These are phyloP conservation scores for Russula foetens DNA, from an alignment of 768 basidiomycete species.

Conservation along the genomic window DNA sequence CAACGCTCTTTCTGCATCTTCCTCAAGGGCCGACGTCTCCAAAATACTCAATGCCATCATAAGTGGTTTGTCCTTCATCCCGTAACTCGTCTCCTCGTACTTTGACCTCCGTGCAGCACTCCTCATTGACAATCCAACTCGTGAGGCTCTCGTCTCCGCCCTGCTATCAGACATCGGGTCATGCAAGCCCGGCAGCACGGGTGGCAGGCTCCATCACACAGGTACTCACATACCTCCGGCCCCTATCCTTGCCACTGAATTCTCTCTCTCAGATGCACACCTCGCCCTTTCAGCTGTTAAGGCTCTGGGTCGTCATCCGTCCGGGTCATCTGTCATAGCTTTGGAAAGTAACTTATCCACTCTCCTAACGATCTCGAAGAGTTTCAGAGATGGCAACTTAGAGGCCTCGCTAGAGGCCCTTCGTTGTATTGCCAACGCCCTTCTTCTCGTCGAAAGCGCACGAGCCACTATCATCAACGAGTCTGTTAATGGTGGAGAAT, in stretches of 20 bases:
- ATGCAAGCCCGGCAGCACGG: constrained; percentile 12
- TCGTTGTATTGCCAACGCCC: constrained; percentile 70
- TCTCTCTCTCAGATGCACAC: constrained; percentile 45
- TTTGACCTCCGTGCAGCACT: constrained; percentile 39
- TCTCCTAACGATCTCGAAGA: constrained; percentile 43
- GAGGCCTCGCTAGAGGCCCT: constrained; percentile 64
- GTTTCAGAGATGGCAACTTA: constrained; percentile 43
- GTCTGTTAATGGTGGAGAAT: constrained; percentile 56
- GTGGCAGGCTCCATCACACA: constrained; percentile 9
- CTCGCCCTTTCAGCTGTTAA: constrained; percentile 67
- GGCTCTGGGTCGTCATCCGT: constrained; percentile 59
- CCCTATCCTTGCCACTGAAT: neutral
- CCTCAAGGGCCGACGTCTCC: constrained; percentile 31
- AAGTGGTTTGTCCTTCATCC: constrained; percentile 31
- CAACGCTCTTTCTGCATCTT: constrained; percentile 26
- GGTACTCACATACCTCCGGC: neutral
- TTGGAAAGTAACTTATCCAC: constrained; percentile 45
- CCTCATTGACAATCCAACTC: neutral
- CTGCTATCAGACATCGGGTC: constrained; percentile 4
- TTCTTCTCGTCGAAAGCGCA: constrained; percentile 59
- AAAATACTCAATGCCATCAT: constrained; percentile 44
- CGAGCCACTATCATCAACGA: constrained; percentile 48
- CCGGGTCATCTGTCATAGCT: constrained; percentile 57
- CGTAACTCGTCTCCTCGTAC: constrained; percentile 26
- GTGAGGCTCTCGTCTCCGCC: constrained; percentile 1